A percentile compares a stretch with the other conserved stretches of the same genome.
phyloP scores from a whole-genome alignment of 2,329 filamentous ascomycete genomes.

The Lachnellula arida region DNA sequence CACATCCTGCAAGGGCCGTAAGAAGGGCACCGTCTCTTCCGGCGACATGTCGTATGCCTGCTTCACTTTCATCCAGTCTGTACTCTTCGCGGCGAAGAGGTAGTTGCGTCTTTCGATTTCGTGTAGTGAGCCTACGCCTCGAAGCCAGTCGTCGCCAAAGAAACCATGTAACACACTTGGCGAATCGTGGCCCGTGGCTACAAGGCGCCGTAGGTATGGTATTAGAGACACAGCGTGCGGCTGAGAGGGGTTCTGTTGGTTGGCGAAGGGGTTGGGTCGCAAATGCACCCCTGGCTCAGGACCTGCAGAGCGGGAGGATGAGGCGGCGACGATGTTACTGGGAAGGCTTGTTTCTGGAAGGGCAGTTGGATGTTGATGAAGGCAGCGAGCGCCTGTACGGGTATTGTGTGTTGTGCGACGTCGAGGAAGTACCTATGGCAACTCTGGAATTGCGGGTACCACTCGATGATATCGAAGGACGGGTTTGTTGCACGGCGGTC shows the following conservation, averaged over 20 bases:
- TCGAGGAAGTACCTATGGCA: constrained; percentile 91
- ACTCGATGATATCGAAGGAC: constrained; percentile 76
- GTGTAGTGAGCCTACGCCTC: constrained; percentile 75
- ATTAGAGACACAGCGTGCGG: constrained; percentile 59
- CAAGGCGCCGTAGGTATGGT: constrained; percentile 83
- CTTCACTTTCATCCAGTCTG: constrained; percentile 85
- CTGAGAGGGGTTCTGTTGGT: constrained; percentile 23
- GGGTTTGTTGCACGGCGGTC: constrained; percentile 12
- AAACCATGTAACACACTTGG: constrained; percentile 86
- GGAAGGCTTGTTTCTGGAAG: constrained; percentile 61
- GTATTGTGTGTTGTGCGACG: constrained; percentile 75
- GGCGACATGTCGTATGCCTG: constrained; percentile 82
- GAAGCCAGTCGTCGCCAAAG: constrained; percentile 89
- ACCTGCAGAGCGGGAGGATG: constrained; percentile 33
- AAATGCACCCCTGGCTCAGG: constrained; percentile 20
- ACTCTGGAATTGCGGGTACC: constrained; percentile 86
- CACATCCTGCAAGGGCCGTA: constrained; percentile 74
- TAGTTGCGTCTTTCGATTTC: constrained; percentile 92
- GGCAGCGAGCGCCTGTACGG: constrained; percentile 82
- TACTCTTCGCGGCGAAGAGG: constrained; percentile 90
- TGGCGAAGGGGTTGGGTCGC: constrained; percentile 25
- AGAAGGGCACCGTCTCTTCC: constrained; percentile 80
- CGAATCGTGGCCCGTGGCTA: constrained; percentile 88
- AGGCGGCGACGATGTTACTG: constrained; percentile 39
- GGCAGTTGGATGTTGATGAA: constrained; percentile 91